Percentiles rank a stretch among this genome's conserved stretches.
Conservation (phyloP, 2,329 filamentous ascomycete genomes). For the Ophiostoma novo-ulmi region DNA sequence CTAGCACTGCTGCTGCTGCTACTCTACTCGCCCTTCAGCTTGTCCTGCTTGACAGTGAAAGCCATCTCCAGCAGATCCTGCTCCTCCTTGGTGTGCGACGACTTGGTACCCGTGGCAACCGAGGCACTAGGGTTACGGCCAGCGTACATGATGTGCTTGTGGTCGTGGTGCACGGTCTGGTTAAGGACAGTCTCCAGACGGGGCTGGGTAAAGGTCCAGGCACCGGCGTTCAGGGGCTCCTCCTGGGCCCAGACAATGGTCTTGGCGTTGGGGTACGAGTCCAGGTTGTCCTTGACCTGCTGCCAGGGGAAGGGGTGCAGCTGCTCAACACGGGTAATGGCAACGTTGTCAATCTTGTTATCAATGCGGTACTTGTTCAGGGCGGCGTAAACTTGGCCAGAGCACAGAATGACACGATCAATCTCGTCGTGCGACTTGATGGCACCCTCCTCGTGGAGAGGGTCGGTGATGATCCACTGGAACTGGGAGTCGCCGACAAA, state of each 20-base stretch:
- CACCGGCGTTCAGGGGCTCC: constrained; percentile 94
- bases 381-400: constrained; percentile 87
- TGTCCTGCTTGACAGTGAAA: constrained; percentile 61
- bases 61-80: constrained; percentile 68
- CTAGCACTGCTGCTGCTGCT: not conserved
- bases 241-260: constrained; percentile 97
- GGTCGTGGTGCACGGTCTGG: constrained; percentile 84
- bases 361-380: constrained; percentile 86
- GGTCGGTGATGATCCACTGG: constrained; percentile 91
- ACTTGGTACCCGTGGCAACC: constrained; percentile 90
- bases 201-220: constrained; percentile 95
- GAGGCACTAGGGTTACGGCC: constrained; percentile 89
- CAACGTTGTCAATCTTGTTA: constrained; percentile 81
- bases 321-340: constrained; percentile 94
- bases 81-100: constrained; percentile 86
- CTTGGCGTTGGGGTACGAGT: constrained; percentile 95
- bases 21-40: constrained; percentile 60
- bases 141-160: constrained; percentile 95
- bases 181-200: constrained; percentile 95
- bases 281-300: constrained; percentile 91
- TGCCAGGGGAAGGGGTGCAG: constrained; percentile 99
- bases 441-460: constrained; percentile 68
- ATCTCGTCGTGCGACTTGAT: constrained; percentile 81
- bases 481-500: constrained; percentile 91
- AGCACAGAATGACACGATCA: constrained; percentile 89